A percentile compares a stretch with the other conserved stretches of the same genome.
Conservation (phyloP, 805 yeast genomes). For the Danielia oregonensis region DNA sequence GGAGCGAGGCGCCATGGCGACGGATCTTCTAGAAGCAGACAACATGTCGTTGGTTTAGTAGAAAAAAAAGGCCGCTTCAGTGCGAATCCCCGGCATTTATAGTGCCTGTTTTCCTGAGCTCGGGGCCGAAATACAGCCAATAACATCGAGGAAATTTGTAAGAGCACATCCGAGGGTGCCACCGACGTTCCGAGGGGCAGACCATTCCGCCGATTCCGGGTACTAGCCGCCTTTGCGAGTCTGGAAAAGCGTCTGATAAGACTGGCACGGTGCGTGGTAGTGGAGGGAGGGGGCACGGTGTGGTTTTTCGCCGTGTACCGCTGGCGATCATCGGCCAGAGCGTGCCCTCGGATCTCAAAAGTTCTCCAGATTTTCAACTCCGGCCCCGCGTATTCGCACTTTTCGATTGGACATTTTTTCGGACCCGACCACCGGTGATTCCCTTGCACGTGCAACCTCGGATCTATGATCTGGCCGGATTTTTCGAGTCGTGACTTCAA, state of each 20-base stretch:
- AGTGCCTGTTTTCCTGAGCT: neutral
- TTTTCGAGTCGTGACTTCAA: too few relatives aligned
- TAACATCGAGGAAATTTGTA: slow-evolving; percentile 21
- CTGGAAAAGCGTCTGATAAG: too few relatives aligned
- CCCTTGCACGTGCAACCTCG: slow-evolving; percentile 1
- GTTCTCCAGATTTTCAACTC: slow-evolving; percentile 23
- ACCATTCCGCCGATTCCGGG: too few relatives aligned
- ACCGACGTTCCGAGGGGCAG: neutral
- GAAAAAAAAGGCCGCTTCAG: slow-evolving; percentile 3
- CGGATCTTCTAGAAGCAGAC: slow-evolving; percentile 39
- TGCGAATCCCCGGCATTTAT: too few relatives aligned
- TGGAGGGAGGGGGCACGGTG: too few relatives aligned
- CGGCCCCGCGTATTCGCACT: slow-evolving; percentile 17
- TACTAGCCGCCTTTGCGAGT: too few relatives aligned
- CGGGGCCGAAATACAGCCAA: slow-evolving; percentile 16
- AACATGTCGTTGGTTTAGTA: slow-evolving; percentile 25
- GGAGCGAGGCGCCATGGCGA: slow-evolving; percentile 17
- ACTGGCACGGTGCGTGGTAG: too few relatives aligned
- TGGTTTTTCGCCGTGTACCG: too few relatives aligned
- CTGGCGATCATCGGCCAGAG: too few relatives aligned
- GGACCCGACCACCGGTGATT: slow-evolving; percentile 19
- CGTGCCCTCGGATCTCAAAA: slow-evolving; percentile 1
- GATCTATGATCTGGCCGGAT: too few relatives aligned
- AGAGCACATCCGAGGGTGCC: slow-evolving; percentile 15
- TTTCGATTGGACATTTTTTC: slow-evolving; percentile 19